These are phyloP conservation scores for Penstemon davidsonii DNA, from an alignment of 257 asterid species.

Conservation along the genomic window DNA sequence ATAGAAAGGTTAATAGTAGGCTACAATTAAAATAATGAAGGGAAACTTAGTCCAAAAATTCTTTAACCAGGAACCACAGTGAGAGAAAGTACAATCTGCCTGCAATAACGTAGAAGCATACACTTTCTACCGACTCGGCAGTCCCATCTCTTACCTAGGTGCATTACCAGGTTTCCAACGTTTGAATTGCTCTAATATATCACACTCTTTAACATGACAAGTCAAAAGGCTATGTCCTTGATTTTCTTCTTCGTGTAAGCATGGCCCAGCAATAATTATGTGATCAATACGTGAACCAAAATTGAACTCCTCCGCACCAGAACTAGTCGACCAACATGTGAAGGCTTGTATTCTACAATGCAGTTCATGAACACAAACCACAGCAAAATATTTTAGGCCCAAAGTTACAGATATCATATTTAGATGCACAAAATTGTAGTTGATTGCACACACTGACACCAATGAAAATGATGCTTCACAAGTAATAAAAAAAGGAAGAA, in stretches of 20 bases:
- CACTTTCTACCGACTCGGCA: conserved; percentile 16
- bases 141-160: conserved; percentile 58
- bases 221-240: conserved; percentile 58
- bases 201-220: conserved; percentile 91
- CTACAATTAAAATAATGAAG: conserved; percentile 13
- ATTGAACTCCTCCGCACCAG: conserved; percentile 96
- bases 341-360: conserved; percentile 69
- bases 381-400: neutral
- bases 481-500: conserved; percentile 26
- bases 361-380: conserved; percentile 20
- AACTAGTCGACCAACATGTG: conserved; percentile 92
- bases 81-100: conserved; percentile 21
- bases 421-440: conserved; percentile 5
- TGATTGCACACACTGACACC: conserved; percentile 9
- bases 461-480: conserved; percentile 16
- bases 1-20: conserved; percentile 18
- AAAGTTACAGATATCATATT: conserved; percentile 13
- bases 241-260: conserved; percentile 68
- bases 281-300: conserved; percentile 96
- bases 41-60: neutral
- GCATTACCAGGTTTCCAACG: conserved; percentile 84
- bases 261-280: conserved; percentile 77
- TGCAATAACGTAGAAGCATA: conserved; percentile 19
- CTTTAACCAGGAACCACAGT: conserved; percentile 8
- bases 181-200: conserved; percentile 73